A percentile compares a stretch with the other conserved stretches of the same genome.
phyloP scores from a whole-genome alignment of 257 asterid species.

The Capsicum pubescens region DNA sequence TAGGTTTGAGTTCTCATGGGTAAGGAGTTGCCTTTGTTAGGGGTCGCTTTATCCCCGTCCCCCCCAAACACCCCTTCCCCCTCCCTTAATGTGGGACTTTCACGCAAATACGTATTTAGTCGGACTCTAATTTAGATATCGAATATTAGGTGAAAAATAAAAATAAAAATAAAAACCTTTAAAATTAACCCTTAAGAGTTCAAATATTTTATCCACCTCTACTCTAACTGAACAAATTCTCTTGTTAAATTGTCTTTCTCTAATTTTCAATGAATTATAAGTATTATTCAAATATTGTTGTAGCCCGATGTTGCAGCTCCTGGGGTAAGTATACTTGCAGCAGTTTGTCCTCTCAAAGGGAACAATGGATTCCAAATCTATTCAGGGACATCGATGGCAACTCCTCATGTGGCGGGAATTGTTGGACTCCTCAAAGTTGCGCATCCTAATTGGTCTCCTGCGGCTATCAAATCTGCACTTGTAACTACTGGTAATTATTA shows the following conservation, averaged over 20 bases:
- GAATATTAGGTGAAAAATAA: too few species aligned
- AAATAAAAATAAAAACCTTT: too few species aligned
- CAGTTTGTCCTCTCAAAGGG: neutral
- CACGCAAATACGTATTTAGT: too few species aligned
- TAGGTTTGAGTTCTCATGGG: too few species aligned
- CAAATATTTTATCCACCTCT: too few species aligned
- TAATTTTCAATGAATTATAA: neutral
- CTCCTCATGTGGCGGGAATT: constrained; percentile 55
- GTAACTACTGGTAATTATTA: neutral
- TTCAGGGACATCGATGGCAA: constrained; percentile 52
- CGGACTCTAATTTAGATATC: too few species aligned
- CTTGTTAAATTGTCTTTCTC: neutral
- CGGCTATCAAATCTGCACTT: constrained; percentile 32
- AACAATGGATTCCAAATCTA: neutral
- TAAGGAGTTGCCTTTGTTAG: too few species aligned
- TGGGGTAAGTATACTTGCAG: neutral
- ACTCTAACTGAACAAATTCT: neutral
- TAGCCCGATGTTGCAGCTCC: neutral
- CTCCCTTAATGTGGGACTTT: too few species aligned
- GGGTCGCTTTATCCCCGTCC: too few species aligned
- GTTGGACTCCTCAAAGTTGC: constrained; percentile 46
- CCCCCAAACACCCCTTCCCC: too few species aligned
- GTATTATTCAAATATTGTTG: neutral
- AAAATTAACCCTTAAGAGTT: too few species aligned
- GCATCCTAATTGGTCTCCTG: constrained; percentile 36